These are phyloP conservation scores for Xylariales sp. DNA, from an alignment of 2,329 filamentous ascomycete species.

Conservation along the genomic window DNA sequence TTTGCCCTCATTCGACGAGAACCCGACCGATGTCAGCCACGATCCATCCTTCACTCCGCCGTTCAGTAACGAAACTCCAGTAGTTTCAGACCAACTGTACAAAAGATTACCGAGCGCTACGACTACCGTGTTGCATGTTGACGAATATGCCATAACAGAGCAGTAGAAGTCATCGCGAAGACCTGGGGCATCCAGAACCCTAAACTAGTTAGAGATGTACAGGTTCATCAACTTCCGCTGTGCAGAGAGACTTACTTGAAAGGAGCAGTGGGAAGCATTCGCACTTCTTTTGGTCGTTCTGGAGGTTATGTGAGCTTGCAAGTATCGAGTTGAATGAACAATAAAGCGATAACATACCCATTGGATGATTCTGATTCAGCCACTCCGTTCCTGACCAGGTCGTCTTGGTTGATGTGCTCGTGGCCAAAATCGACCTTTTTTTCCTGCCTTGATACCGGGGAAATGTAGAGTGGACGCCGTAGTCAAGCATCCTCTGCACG, in stretches of 20 bases:
- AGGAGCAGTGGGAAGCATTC: conserved; percentile 63
- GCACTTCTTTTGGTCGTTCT: conserved; percentile 19
- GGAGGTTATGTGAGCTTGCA: conserved; percentile 8
- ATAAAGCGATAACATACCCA: conserved; percentile 12
- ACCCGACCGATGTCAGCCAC: conserved; percentile 80
- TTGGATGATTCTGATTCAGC: conserved; percentile 21
- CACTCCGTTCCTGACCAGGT: conserved; percentile 39
- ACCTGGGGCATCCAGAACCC: conserved; percentile 81
- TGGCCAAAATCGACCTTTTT: conserved; percentile 15
- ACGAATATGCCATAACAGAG: conserved; percentile 81
- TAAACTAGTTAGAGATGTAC: conserved; percentile 31
- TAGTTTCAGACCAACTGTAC: conserved; percentile 82
- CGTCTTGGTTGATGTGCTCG: conserved; percentile 24
- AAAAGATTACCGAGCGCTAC: conserved; percentile 77
- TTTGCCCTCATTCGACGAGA: conserved; percentile 73
- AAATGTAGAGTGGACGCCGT: conserved; percentile 28
- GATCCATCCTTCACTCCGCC: conserved; percentile 39
- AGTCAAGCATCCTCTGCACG: conserved; percentile 60
- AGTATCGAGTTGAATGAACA: conserved; percentile 8
- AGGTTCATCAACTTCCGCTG: neutral
- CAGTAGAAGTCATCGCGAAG: conserved; percentile 97
- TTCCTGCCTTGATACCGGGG: conserved; percentile 21
- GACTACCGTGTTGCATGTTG: conserved; percentile 69
- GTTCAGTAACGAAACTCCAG: conserved; percentile 58
- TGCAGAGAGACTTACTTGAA: conserved; percentile 62